Evolutionary conservation across 805 yeast genomes (phyloP), one percentile per base, ranked within the genome.

Genomic region (Hanseniaspora osmophila): DNA sequence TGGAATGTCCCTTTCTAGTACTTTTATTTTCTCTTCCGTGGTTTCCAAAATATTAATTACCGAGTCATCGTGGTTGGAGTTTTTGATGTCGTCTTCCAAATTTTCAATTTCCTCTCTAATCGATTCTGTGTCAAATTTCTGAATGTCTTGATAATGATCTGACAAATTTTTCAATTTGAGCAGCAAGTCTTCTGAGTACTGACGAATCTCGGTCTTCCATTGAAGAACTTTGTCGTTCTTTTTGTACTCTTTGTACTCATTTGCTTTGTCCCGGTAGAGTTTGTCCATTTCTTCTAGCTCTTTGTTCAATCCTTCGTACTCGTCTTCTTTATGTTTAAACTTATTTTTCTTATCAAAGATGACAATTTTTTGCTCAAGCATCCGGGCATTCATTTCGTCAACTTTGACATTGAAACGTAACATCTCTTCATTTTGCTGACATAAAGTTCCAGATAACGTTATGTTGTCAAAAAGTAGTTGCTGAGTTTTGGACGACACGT

Each of bases 61-160:
- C 0, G 71, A 64, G 37, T 58, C 63, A 45, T 68, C 68, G 39
- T 65, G 60, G 42, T 65, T 63, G 22, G 63, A 43, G 47, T 62
- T 53, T 13, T 57, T 53, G 33, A 68, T 50, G 44, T 73, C 80
- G 16, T 75, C 73, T 42, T 71, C 70, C 22, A 77, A 59, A 33
- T 65, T 60, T 22, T 63, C 63, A 30, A 77, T 68, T 41, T 62
- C 64, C 11, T 62, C 68, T 30, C 61, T 48, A 10, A 78, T 57
- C 42, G 53, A 54, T 3, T 47, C 49, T 48, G 69, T 68, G 17
- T 66, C 64, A 43, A 78, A 70, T 10, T 52, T 58, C 2, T 57
- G 61, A 10, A 56, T 51, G 40, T 56, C 43, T 48, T 60, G 56
- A 61, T 66, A 64, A 60, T 67, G 40, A 42, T 52, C 53, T 39